A percentile compares a stretch with the other conserved stretches of the same genome.
Conservation (phyloP, 2,329 filamentous ascomycete species). For the Fusarium coffeatum region DNA sequence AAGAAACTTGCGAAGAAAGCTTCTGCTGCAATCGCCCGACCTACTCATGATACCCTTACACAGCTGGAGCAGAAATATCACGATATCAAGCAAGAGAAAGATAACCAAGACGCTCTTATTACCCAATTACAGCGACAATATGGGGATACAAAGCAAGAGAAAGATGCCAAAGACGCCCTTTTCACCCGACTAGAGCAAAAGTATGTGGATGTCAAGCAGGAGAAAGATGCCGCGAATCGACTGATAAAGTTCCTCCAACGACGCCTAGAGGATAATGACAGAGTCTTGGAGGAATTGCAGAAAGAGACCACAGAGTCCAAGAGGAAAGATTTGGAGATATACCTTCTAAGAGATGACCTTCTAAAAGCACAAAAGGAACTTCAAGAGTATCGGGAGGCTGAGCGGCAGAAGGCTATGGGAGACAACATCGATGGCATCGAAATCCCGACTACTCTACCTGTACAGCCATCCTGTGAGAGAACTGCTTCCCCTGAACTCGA, state of each 20-base stretch:
- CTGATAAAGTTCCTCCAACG: background rate
- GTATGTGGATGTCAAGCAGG: no score
- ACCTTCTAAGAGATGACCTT: background rate
- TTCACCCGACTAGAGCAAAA: no score
- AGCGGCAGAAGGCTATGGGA: background rate
- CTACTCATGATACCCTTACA: background rate
- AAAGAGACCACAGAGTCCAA: background rate
- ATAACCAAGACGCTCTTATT: background rate
- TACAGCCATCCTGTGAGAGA: background rate
- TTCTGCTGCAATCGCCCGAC: background rate
- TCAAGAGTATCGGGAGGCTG: background rate
- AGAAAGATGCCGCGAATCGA: no score
- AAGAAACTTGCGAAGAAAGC: no score
- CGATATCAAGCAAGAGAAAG: background rate
- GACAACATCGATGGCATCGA: background rate
- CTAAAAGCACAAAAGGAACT: background rate
- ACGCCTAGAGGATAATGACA: background rate
- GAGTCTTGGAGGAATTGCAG: background rate
- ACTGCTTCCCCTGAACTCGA: background rate
- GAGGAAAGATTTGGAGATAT: background rate
- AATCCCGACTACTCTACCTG: background rate
- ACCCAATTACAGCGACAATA: no score
- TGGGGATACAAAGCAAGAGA: no score
- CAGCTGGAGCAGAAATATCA: no score
- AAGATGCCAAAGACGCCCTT: no score